These are phyloP conservation scores for Kalmusia sp. DNA, from an alignment of 2,329 filamentous ascomycete species.

Conservation along the genomic window DNA sequence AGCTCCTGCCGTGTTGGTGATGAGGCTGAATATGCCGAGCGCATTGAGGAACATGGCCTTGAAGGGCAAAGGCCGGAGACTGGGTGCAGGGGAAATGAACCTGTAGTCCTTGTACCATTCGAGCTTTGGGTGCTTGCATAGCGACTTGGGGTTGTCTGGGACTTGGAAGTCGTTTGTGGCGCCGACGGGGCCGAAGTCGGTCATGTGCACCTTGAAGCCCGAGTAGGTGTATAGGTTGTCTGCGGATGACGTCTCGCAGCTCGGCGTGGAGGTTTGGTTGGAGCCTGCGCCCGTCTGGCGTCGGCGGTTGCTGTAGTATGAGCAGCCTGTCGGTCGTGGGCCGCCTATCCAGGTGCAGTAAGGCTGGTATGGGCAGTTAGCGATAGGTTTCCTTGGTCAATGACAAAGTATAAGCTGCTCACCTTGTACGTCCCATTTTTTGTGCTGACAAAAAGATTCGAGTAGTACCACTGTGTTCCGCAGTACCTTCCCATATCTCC, in stretches of 20 bases:
- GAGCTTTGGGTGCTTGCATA: constrained; percentile 1
- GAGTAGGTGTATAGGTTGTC: constrained; percentile 1
- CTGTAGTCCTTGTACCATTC: constrained; percentile 7
- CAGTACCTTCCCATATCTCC: constrained; percentile 18
- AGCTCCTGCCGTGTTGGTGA: background rate
- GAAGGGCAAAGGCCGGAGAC: background rate
- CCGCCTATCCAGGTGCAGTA: constrained; percentile 12
- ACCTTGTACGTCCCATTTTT: constrained; percentile 10
- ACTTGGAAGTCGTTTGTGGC: constrained; percentile 3
- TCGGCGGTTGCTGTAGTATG: constrained; percentile 1
- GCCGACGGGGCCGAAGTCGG: constrained; percentile 11
- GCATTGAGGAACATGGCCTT: background rate
- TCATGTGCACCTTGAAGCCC: constrained; percentile 8
- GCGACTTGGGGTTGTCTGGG: background rate
- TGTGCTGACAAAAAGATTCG: constrained; percentile 5
- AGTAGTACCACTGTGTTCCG: constrained; percentile 9
- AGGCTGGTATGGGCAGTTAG: background rate
- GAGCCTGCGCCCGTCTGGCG: background rate
- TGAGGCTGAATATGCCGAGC: background rate
- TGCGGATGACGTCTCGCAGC: background rate
- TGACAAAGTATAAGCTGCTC: background rate
- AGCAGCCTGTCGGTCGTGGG: background rate
- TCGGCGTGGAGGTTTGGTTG: background rate
- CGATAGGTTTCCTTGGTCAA: too few relatives aligned
- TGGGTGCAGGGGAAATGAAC: constrained; percentile 4